Base-by-base conservation (phyloP, 192 early-diverging fungal genomes). In the Chytriomyces sp. region DNA sequence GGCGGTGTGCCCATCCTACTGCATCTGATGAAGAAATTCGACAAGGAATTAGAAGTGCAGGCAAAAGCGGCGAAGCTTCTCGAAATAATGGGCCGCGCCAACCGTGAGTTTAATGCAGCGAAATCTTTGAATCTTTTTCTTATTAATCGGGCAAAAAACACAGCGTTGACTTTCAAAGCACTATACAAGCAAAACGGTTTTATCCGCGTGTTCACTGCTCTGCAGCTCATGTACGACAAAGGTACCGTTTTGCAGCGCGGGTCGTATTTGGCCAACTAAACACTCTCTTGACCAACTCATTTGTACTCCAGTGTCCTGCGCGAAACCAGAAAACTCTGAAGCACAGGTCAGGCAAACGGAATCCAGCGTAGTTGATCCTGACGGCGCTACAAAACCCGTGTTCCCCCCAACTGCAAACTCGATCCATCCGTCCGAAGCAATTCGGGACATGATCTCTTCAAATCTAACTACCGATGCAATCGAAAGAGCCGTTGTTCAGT, bases 1-100 rank as follows among this genome's bases (percentile, higher is more conserved):
- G 73, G 73, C 10, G 73, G 73, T 24, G 64, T 75, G 8, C 63
- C 73, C 11, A 75, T 75, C 20, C 45, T 75, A 13, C n/a, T 75
- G 8, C 46, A 50, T 65, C 26, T 75, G 24, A 61, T 75, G 23
- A 16, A 65, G 66, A 75, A 75, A 35, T 75, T 48, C 35, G 7
- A 7, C 28, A 8, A 24, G 28, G 61, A 75, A 26, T 49, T 53
- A 16, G 49, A 75, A 16, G 66, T 75, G 3, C 73, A 75, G 50
- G 44, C 35, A 20, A 64, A 66, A 49, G 46, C 63, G 20, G 64
- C 63, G 7, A 45, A 57, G 6, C 28, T 75, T 9, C 46, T 75
- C 18, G 64, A 75, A 8, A 43, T 75, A 20, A 75, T 75, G 73
- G 73, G 73, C 20, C 61, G 64, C 1, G 61, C 73, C 6, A 75